Conservation (phyloP, 768 basidiomycete species). For the Collybia sordida region DNA sequence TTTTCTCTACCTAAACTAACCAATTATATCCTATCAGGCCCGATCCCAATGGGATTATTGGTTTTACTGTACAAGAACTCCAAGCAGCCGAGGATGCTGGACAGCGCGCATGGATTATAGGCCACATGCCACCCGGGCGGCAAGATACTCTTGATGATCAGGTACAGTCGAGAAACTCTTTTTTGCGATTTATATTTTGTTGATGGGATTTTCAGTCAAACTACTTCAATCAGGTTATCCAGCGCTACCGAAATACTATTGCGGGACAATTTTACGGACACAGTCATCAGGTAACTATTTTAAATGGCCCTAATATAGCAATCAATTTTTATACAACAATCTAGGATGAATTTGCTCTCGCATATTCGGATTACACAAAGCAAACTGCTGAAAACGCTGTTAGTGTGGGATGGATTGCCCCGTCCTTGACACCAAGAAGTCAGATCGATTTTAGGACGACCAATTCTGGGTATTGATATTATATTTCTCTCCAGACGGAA, state of each 20-base stretch:
- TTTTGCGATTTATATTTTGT: neutral
- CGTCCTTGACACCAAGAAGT: conserved; percentile 60
- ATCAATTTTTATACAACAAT: neutral
- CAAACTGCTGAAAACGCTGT: conserved; percentile 44
- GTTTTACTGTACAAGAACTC: conserved; percentile 51
- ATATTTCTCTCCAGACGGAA: conserved; percentile 36
- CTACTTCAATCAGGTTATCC: conserved; percentile 62
- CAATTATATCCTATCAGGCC: conserved; percentile 24
- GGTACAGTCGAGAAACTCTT: conserved; percentile 24
- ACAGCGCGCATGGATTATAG: conserved; percentile 62
- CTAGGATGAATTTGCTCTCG: conserved; percentile 60
- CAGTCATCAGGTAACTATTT: conserved; percentile 39
- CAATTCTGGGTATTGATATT: neutral
- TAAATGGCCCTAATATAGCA: neutral
- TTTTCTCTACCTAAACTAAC: neutral
- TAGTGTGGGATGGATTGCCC: conserved; percentile 49
- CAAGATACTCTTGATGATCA: conserved; percentile 51
- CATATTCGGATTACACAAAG: conserved; percentile 53
- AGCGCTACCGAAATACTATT: conserved; percentile 58
- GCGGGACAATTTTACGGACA: conserved; percentile 66
- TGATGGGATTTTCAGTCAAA: conserved; percentile 41
- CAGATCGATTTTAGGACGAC: conserved; percentile 12
- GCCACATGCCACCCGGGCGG: conserved; percentile 55
- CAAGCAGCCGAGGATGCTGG: conserved; percentile 61
- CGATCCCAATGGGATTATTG: conserved; percentile 62